Base-by-base conservation (phyloP, 148 eudicot genomes). In the Camellia japonica region DNA sequence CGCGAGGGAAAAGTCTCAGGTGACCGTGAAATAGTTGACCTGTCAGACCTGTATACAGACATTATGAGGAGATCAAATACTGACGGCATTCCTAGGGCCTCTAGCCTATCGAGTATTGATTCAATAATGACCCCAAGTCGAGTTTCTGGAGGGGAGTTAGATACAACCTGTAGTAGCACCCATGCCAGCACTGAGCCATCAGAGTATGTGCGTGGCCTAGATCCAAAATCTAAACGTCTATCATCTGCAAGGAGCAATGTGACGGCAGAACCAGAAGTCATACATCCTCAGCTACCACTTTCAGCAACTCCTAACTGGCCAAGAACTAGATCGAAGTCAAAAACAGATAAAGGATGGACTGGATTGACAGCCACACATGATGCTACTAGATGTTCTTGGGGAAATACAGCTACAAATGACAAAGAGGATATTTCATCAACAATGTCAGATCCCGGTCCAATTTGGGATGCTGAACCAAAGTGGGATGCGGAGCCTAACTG, bases 391-490 rank as follows among this genome's bases (percentile, higher is more conserved):
- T 65, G 82, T 71, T 90, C 98, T 63, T 90, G 94, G 94, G 97
- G 93, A 81, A 89, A 90, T 82, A 76, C 91, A 3, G 86, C 91
- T 69, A 83, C 87, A 76, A 72, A 92, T 84, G 99, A 96, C 75
- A 96, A 87, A 82, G 99, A 96, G 85, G 99, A 96, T 84, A 96
- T 96, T 42, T 96, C 99, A 64, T 96, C 99, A 54, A 96, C 99
- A 52, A 82, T 96, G 89, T 96, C 99, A 74, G 99, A 96, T 84
- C 99, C 99, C 15, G 97, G 99, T 44, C 99, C 99, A 56, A 90
- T 96, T 56, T 96, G 98, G 97, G 99, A 93, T 85, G 87, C 95
- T 74, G 99, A 94, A 77, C 99, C 99, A 0, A 93, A 92, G 85
- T 96, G 99, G 99, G 98, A 96, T 76, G 76, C 83, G 10, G 99